Conservation (phyloP, 106 monocot genomes). For the Posidonia australis region DNA sequence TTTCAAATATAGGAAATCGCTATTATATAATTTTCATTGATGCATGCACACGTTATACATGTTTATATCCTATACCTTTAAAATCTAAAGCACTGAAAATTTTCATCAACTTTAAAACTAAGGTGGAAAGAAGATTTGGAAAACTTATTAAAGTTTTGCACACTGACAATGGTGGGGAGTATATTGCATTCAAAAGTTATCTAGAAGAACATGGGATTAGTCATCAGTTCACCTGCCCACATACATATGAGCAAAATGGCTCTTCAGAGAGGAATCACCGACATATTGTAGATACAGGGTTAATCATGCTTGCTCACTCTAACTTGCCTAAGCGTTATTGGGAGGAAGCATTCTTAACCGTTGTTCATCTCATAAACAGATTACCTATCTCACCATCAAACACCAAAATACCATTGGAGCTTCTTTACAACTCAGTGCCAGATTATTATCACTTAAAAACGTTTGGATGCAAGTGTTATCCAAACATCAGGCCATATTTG, state of each 20-base stretch:
- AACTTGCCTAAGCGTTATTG: background rate
- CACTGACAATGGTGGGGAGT: background rate
- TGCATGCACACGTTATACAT: background rate
- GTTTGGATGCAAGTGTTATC: conserved; percentile 5
- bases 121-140: background rate
- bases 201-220: background rate
- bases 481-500: background rate
- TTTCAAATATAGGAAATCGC: background rate
- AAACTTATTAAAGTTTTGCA: background rate
- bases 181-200: background rate
- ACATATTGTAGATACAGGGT: background rate
- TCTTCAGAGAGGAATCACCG: too few relatives aligned
- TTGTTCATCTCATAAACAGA: background rate
- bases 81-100: background rate
- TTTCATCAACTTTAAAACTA: background rate
- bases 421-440: background rate
- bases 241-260: too few relatives aligned
- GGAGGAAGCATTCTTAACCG: background rate
- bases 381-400: background rate
- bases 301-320: background rate
- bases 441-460: background rate
- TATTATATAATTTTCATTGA: background rate
- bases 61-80: background rate
- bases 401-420: background rate
- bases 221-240: background rate